Evolutionary conservation across 2,329 filamentous ascomycete species (phyloP).

Genomic region (Pseudogymnoascus sp.): DNA sequence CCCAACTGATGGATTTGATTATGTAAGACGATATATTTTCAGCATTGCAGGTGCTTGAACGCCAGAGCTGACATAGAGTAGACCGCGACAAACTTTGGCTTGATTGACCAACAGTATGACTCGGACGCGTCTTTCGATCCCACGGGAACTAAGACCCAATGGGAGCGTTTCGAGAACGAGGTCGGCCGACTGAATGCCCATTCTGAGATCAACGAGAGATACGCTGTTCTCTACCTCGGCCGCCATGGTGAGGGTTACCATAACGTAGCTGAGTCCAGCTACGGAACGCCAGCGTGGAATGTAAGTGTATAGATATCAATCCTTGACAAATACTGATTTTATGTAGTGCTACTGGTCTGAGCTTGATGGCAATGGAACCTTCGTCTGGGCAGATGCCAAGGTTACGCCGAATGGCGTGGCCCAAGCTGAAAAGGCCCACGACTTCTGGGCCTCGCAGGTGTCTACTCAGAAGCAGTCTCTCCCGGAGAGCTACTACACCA

Average conservation of each 20-base stretch:
- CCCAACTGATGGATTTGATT: slow-evolving; percentile 52
- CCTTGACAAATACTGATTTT: neutral
- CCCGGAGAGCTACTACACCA: slow-evolving; percentile 58
- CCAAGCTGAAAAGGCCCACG: slow-evolving; percentile 52
- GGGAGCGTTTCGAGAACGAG: slow-evolving; percentile 57
- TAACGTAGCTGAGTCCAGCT: slow-evolving; percentile 56
- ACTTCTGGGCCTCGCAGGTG: slow-evolving; percentile 52
- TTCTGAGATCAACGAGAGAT: slow-evolving; percentile 41
- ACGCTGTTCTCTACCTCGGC: slow-evolving; percentile 61
- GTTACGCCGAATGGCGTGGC: slow-evolving; percentile 50
- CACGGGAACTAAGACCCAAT: slow-evolving; percentile 45
- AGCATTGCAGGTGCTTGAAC: neutral
- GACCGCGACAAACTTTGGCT: slow-evolving; percentile 56
- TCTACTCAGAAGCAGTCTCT: slow-evolving; percentile 47
- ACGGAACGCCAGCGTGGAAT: slow-evolving; percentile 64
- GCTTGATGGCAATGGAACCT: slow-evolving; percentile 55
- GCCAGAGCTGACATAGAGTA: slow-evolving; percentile 25
- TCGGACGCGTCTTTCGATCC: slow-evolving; percentile 40
- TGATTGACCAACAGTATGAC: slow-evolving; percentile 56
- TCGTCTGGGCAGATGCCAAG: slow-evolving; percentile 55
- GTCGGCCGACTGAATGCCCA: slow-evolving; percentile 47
- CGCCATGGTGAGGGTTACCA: slow-evolving; percentile 64
- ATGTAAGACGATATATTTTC: slow-evolving; percentile 39
- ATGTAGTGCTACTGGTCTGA: slow-evolving; percentile 57
- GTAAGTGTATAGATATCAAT: slow-evolving; percentile 32